These are phyloP conservation scores for Tricholoma flavovirens DNA, from an alignment of 768 basidiomycete species.

Conservation along the genomic window DNA sequence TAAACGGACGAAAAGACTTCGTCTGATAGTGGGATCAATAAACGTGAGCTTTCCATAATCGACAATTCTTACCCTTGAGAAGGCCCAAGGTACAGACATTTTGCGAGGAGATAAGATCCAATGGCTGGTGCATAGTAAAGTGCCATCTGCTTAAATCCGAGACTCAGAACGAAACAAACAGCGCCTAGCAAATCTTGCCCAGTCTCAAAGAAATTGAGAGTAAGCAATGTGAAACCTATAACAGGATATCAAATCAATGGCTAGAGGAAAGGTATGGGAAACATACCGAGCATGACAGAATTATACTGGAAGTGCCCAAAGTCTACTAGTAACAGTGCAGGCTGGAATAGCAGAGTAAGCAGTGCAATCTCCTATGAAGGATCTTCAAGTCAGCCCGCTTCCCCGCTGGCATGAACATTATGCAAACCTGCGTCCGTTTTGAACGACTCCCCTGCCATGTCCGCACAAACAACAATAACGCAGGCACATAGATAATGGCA, in stretches of 20 bases:
- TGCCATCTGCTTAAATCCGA: conserved; percentile 96
- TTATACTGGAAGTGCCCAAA: conserved; percentile 97
- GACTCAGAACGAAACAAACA: conserved; percentile 72
- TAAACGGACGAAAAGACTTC: conserved; percentile 61
- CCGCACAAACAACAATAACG: conserved; percentile 58
- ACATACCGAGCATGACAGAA: conserved; percentile 82
- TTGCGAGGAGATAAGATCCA: conserved; percentile 86
- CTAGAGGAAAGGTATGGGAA: neutral
- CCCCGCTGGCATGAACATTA: neutral
- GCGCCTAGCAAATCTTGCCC: conserved; percentile 74
- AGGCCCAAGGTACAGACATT: conserved; percentile 79
- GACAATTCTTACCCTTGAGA: conserved; percentile 50
- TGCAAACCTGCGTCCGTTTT: conserved; percentile 67
- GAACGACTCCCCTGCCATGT: conserved; percentile 68
- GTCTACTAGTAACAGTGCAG: conserved; percentile 79
- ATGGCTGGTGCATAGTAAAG: conserved; percentile 91
- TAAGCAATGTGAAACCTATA: conserved; percentile 61
- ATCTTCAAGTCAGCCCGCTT: conserved; percentile 4
- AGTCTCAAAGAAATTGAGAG: conserved; percentile 63
- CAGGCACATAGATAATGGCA: conserved; percentile 66
- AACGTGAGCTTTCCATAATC: neutral
- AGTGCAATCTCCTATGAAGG: conserved; percentile 56
- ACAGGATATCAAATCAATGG: neutral
- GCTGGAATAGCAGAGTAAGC: conserved; percentile 72
- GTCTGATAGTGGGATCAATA: conserved; percentile 18